These are phyloP conservation scores for Populus deltoides DNA, from an alignment of 345 rosid species.

Conservation along the genomic window DNA sequence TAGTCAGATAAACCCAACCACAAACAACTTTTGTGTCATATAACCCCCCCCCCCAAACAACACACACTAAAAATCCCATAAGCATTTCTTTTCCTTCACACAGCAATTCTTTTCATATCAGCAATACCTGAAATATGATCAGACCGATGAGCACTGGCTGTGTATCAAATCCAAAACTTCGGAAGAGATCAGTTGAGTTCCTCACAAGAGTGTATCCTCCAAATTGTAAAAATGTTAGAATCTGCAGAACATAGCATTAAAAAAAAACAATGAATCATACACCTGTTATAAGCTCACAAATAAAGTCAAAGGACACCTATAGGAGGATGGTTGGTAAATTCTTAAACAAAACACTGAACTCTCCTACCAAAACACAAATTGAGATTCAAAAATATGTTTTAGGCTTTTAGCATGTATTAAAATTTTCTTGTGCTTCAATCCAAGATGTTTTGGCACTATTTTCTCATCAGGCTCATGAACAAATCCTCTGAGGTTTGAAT, in stretches of 20 bases:
- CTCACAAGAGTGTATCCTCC: conserved; percentile 98
- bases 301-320: not conserved
- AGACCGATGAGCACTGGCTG: conserved; percentile 93
- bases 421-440: not conserved
- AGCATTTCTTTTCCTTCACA: not conserved
- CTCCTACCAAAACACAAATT: not conserved
- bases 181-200: conserved; percentile 88
- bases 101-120: not conserved
- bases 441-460: not conserved
- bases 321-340: not conserved
- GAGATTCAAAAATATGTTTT: not conserved
- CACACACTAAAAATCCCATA: not conserved
- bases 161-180: conserved; percentile 92
- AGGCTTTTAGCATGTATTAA: not conserved
- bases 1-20: not conserved
- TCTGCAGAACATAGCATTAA: conserved; percentile 40
- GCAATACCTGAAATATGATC: conserved; percentile 87
- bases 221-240: conserved; percentile 83
- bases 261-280: not conserved
- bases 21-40: not conserved
- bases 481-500: not conserved
- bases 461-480: not conserved
- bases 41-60: not conserved
- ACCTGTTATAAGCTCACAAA: not conserved
- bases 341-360: not conserved